Evolutionary conservation across 2,329 filamentous ascomycete genomes (phyloP), one percentile per base, ranked within the genome.

Genomic region (Colletotrichum musae): DNA sequence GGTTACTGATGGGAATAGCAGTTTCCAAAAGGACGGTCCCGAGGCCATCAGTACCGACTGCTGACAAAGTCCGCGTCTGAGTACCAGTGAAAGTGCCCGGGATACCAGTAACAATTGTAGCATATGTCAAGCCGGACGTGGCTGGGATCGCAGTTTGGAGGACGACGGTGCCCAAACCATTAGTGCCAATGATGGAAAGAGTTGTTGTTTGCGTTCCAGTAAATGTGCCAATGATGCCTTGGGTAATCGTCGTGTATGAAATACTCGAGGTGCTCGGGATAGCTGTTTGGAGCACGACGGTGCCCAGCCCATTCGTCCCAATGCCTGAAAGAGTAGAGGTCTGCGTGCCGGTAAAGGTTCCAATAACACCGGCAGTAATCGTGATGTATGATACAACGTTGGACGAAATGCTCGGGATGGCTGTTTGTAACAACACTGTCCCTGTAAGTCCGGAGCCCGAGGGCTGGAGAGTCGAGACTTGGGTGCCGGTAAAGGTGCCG

Each of bases 271-370:
- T 15, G 13, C 21, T 18, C n/a, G 52, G 60, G 13, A 57, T 47
- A 6, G 60, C 60, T 26, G 60, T 64, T 21, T 64, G 60, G 3
- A 57, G 43, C n/a, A 64, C n/a, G 1, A 64, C 57, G 10, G 57
- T 59, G 9, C 16, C 57, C 43, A 50, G 2, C 7, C 43, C 45
- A 18, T 39, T 45, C 5, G 24, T 5, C 10, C 56, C 43, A 15
- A 48, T 32, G 15, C 24, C 41, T 2, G 26, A n/a, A n/a, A 47
- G 24, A 13, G 56, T 47, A 16, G 43, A 15, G 12, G 43, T 32
- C 6, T 18, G 56, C 5, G 53, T 57, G 18, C 53, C 53, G 6
- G 36, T 57, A 32, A 57, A 57, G 36, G 18, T 57, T 16, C 53
- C 53, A 9, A 28, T 26, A 15, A 57, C 53, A 13, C 53, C 53